Evolutionary conservation across 306 rosid genomes (phyloP).

Genomic region (Vigna trinervia): DNA sequence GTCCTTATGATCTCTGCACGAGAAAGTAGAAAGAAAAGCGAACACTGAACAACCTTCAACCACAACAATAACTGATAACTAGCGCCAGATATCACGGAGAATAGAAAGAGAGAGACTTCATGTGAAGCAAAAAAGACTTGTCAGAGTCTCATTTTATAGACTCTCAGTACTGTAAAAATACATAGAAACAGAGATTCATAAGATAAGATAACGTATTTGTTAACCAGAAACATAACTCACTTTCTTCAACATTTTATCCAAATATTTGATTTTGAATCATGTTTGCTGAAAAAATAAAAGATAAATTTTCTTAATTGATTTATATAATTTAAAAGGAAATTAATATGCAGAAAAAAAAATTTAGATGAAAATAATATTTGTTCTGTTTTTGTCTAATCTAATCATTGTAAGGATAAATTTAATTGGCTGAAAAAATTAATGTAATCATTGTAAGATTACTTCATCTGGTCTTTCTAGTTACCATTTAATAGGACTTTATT

Average conservation of each 20-base stretch:
- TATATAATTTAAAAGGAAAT: no score
- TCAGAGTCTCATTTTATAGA: conserved; percentile 15
- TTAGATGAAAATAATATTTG: no score
- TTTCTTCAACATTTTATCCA: no score
- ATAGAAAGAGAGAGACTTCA: not conserved
- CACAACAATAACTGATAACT: not conserved
- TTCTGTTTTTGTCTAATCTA: not conserved
- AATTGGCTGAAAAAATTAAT: not conserved
- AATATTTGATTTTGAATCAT: no score
- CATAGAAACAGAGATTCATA: not conserved
- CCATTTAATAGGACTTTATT: not conserved
- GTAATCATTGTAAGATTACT: not conserved
- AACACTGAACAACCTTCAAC: conserved; percentile 24
- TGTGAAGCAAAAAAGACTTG: conserved; percentile 16
- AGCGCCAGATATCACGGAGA: conserved; percentile 41
- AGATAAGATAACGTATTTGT: not conserved
- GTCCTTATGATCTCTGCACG: conserved; percentile 42
- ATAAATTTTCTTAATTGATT: no score
- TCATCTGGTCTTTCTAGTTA: not conserved
- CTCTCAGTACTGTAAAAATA: not conserved
- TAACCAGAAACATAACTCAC: no score
- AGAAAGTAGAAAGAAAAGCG: conserved; percentile 44
- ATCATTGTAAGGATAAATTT: not conserved
- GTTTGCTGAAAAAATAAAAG: no score
- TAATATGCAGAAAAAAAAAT: no score